Conservation (phyloP, 78 protist genomes). For the Pigoraptor vietnamica region DNA sequence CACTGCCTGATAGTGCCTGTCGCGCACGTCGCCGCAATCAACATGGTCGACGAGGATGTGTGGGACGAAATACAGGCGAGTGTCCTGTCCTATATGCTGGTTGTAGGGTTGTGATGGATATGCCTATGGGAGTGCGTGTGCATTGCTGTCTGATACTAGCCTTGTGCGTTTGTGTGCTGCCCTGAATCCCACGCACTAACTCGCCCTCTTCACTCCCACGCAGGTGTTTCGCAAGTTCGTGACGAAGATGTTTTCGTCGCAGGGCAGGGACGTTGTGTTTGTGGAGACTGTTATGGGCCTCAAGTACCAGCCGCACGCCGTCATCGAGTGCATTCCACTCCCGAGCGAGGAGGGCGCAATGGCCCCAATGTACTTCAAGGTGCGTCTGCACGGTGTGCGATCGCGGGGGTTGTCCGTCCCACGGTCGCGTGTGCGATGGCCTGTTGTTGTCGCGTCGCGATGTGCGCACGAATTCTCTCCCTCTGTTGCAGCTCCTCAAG, state of each 20-base stretch:
- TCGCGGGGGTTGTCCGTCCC: no score
- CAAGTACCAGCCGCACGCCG: constrained; percentile 27
- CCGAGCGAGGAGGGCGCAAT: background rate
- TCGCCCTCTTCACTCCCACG: background rate
- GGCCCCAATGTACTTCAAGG: constrained; percentile 58
- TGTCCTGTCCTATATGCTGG: background rate
- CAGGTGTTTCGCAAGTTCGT: constrained; percentile 42
- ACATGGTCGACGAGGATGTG: constrained; percentile 34
- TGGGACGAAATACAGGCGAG: constrained; percentile 28
- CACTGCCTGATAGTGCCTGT: constrained; percentile 63
- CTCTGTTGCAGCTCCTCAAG: no score
- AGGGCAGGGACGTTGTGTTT: constrained; percentile 29
- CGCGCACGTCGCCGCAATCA: constrained; percentile 10
- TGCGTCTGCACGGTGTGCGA: no score
- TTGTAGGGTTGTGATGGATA: background rate
- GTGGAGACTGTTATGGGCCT: constrained; percentile 50
- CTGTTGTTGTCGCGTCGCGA: background rate
- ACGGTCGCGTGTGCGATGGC: no score
- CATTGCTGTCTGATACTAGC: no score
- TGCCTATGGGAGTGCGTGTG: background rate
- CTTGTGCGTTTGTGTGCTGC: background rate
- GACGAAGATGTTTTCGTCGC: constrained; percentile 38
- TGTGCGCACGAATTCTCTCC: background rate
- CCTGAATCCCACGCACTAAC: no score
- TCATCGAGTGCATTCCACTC: constrained; percentile 53